Conservation (phyloP, 768 basidiomycete species). For the Tricholoma saponaceum region DNA sequence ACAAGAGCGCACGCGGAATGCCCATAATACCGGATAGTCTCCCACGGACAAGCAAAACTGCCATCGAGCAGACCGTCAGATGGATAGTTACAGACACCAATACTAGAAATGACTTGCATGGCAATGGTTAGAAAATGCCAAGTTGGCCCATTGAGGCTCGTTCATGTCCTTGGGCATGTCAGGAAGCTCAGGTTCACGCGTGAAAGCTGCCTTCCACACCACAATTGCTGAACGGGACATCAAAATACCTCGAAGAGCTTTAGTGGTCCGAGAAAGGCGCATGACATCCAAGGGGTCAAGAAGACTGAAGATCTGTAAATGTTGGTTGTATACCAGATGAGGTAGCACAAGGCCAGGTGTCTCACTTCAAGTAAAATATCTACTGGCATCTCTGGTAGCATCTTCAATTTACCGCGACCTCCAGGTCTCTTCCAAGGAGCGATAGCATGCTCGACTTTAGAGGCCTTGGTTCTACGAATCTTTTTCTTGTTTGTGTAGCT, state of each 20-base stretch:
- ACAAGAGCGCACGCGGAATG: constrained; percentile 14
- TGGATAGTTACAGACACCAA: neutral
- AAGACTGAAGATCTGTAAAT: constrained; percentile 32
- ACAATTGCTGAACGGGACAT: constrained; percentile 21
- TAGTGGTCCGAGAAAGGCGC: constrained; percentile 35
- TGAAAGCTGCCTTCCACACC: constrained; percentile 20
- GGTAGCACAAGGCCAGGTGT: neutral
- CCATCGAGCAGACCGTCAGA: neutral
- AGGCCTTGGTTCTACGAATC: neutral
- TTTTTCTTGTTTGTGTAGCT: neutral
- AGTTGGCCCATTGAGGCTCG: constrained; percentile 24
- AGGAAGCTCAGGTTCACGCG: constrained; percentile 22
- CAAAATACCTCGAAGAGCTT: constrained; percentile 27
- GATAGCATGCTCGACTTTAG: neutral
- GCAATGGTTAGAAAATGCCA: constrained; percentile 22
- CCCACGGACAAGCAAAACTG: constrained; percentile 12
- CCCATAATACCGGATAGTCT: constrained; percentile 13
- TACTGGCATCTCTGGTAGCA: constrained; percentile 14
- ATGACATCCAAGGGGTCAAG: constrained; percentile 34
- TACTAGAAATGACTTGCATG: constrained; percentile 16
- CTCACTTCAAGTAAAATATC: constrained; percentile 23
- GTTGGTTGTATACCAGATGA: neutral
- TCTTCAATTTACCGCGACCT: constrained; percentile 1
- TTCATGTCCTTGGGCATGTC: constrained; percentile 20
- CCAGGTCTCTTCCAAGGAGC: neutral